phyloP scores from a whole-genome alignment of 352 stramenopile genomes.

The Phytophthora colocasiae region DNA sequence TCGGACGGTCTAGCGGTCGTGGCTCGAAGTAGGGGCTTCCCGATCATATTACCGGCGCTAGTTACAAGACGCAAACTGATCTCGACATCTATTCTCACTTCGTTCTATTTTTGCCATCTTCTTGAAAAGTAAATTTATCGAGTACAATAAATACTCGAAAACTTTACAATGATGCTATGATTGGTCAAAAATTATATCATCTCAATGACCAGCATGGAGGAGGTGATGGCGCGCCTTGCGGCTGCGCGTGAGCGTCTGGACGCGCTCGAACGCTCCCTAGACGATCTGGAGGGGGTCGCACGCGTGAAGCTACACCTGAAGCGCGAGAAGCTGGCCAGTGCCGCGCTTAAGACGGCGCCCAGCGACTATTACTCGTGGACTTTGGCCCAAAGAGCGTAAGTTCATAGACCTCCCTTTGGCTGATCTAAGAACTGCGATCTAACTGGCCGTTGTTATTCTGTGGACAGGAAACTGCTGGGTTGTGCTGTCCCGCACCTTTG shows the following conservation, averaged over 20 bases:
- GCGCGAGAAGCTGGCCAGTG: slow-evolving; percentile 56
- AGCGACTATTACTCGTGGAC: slow-evolving; percentile 82
- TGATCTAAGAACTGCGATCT: neutral
- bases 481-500: slow-evolving; percentile 79
- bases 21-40: slow-evolving; percentile 40
- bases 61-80: slow-evolving; percentile 10
- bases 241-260: slow-evolving; percentile 44
- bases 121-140: neutral
- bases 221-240: slow-evolving; percentile 41
- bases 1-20: slow-evolving; percentile 50
- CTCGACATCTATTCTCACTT: slow-evolving; percentile 11
- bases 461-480: slow-evolving; percentile 61
- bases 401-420: neutral
- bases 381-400: slow-evolving; percentile 67
- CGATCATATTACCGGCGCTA: slow-evolving; percentile 30
- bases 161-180: too few species aligned
- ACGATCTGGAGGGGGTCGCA: slow-evolving; percentile 58
- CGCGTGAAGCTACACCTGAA: slow-evolving; percentile 59
- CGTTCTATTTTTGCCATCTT: slow-evolving; percentile 18
- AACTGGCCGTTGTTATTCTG: neutral
- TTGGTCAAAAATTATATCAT: neutral
- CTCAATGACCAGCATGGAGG: slow-evolving; percentile 40
- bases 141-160: too few species aligned
- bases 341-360: slow-evolving; percentile 70
- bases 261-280: slow-evolving; percentile 51